These are phyloP conservation scores for Staphylotrichum tortipilum DNA, from an alignment of 495 filamentous ascomycete genomes.

Conservation along the genomic window DNA sequence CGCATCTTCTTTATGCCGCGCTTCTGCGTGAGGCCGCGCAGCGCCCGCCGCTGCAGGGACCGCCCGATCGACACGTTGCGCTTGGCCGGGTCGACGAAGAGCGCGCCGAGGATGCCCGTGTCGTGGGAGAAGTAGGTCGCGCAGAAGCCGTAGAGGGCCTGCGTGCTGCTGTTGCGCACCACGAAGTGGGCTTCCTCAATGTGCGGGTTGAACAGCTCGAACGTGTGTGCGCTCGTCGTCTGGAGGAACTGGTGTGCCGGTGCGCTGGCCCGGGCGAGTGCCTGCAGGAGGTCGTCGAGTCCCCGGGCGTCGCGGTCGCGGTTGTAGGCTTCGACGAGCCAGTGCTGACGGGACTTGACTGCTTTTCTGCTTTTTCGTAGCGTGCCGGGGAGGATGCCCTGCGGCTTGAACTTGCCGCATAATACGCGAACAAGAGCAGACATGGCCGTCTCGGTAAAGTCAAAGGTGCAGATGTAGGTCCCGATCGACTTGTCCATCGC, in stretches of 20 bases:
- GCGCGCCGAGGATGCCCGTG: constrained; percentile 67
- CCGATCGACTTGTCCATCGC: constrained; percentile 81
- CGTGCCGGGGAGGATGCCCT: constrained; percentile 68
- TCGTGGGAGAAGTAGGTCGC: constrained; percentile 71
- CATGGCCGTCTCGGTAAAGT: constrained; percentile 86
- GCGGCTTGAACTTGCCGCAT: constrained; percentile 66
- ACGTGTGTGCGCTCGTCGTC: constrained; percentile 63
- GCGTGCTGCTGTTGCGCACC: constrained; percentile 82
- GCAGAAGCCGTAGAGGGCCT: constrained; percentile 80
- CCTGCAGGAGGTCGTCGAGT: constrained; percentile 58
- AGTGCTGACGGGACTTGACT: constrained; percentile 72
- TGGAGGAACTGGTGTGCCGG: constrained; percentile 52
- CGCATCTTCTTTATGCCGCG: constrained; percentile 65
- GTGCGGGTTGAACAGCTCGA: constrained; percentile 56
- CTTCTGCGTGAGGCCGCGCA: constrained; percentile 56
- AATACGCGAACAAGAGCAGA: constrained; percentile 71
- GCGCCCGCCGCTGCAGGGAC: constrained; percentile 73
- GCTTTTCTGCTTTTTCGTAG: constrained; percentile 75
- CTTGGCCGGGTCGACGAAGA: constrained; percentile 76
- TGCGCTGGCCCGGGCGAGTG: constrained; percentile 49
- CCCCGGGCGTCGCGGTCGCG: constrained; percentile 63
- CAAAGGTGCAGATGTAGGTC: constrained; percentile 87
- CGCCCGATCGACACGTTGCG: constrained; percentile 80
- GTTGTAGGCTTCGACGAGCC: constrained; percentile 81
- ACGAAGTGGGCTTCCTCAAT: constrained; percentile 80